Base-by-base conservation (phyloP, 176 grass and related monocot species). In the Puccinellia tenuiflora region DNA sequence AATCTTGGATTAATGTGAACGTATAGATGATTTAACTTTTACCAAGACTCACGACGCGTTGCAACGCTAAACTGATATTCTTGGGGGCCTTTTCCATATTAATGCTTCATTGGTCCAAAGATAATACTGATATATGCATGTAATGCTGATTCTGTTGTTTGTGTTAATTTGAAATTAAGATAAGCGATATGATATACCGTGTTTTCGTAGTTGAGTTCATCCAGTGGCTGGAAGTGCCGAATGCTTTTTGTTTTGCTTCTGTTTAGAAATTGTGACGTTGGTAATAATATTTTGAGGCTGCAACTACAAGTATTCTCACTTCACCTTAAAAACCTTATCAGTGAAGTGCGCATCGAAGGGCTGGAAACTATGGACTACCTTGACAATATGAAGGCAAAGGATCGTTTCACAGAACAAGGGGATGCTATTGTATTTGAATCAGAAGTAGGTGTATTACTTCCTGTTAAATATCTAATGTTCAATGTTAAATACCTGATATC, bases 321-420 rank as follows among this genome's bases (percentile, higher is more conserved):
- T 59, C 33, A 76, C 37, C 30, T 60, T 81, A 51, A 24, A 75
- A 76, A 15, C 70, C 55, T 73, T 70, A 16, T 48, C 39, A 97
- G 94, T 70, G 94, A 97, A 87, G 91, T 97, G 59, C 91, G 94
- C 46, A 79, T 97, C 15, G 94, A 97, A 91, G 94, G 94, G 38
- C 86, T 97, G 57, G 94, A 97, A 84, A 93, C 91, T 75, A 80
- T 97, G 94, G 91, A 97, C 59, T 97, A 97, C 75, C 83, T 93
- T 63, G 94, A 97, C 54, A 90, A 89, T 68, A 76, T 87, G 70
- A 93, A 91, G 81, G 64, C 65, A 61, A 96, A 85, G 40, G 80
- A 90, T 18, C 91, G 86, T 62, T 86, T 70, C 74, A 97, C 94
- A 61, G 94, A 97, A 68, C 89, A 93, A 81, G 91, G 94, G 10